Base-by-base conservation (phyloP, 306 rosid genomes). In the Hippophae rhamnoides region DNA sequence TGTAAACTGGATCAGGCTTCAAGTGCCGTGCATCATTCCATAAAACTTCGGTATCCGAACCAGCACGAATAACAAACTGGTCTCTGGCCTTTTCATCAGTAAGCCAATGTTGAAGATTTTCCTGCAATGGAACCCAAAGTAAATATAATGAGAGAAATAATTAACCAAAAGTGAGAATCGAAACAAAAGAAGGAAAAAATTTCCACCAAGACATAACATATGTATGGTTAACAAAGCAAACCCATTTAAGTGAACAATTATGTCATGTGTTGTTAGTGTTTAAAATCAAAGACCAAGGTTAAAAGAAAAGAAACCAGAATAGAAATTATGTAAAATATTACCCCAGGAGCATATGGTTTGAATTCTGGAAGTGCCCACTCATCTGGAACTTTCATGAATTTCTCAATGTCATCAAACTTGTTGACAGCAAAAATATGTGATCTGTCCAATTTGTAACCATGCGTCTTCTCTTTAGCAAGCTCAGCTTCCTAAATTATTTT, bases 11-110 rank as follows among this genome's bases (percentile, higher is more conserved):
- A 43, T 84, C 95, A 8, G 95, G 83, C 77, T 87, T 87, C 69
- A 79, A 41, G 56, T 84, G 94, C 60, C 94, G 76, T 5, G 89
- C 90, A 69, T 90, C 97, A 58, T 90, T 90, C 97, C 95, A 90
- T 54, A 87, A 54, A 51, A 90, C 97, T 69, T 90, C 95, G 1
- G 97, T 90, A 60, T 90, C 95, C 6, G 78, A 69, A 68, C 87
- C 89, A 70, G 95, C 86, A 58, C 95, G 90, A 41, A 90, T 87
- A 56, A 90, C 94, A 78, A 87, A 83, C 73, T 90, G 97, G 56
- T 90, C 97, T 31, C 95, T 72, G 47, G 94, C 97, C 72, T 90
- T 90, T 5, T 77, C 74, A 71, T 90, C 97, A n/a, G 90, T 87
- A 50, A 90, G 85, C 97, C 97, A 87, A 0, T 87, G 73, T 69